Percentiles rank a stretch among this genome's conserved stretches.
These are phyloP conservation scores for Danielia reshetovae DNA, from an alignment of 805 yeast genomes.

Conservation along the genomic window DNA sequence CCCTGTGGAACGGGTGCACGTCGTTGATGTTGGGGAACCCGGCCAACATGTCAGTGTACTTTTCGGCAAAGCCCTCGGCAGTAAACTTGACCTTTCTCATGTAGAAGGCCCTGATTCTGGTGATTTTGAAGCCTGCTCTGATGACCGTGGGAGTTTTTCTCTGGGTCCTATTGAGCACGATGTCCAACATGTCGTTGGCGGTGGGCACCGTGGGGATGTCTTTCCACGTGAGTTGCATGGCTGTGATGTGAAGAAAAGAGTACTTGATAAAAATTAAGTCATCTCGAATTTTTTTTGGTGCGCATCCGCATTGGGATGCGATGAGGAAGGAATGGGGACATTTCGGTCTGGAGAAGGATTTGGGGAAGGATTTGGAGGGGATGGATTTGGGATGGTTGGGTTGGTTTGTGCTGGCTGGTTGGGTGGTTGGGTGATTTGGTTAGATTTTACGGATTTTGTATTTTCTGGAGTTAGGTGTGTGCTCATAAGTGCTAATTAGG, in stretches of 20 bases:
- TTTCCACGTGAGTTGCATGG: slow-evolving; percentile 97
- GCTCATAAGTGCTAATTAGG: too few relatives aligned
- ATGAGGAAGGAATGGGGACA: neutral
- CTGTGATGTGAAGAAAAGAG: slow-evolving; percentile 2
- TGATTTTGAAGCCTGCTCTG: slow-evolving; percentile 92
- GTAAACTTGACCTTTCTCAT: slow-evolving; percentile 98
- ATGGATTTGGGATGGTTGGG: too few relatives aligned
- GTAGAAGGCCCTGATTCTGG: slow-evolving; percentile 94
- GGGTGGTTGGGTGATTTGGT: too few relatives aligned
- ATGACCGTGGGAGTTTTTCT: slow-evolving; percentile 99
- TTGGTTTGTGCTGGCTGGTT: too few relatives aligned
- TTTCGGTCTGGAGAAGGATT: too few relatives aligned
- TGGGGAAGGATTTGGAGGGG: too few relatives aligned
- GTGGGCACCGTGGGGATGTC: slow-evolving; percentile 95
- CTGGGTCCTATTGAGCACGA: slow-evolving; percentile 95
- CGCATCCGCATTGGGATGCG: neutral
- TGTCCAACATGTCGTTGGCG: slow-evolving; percentile 90
- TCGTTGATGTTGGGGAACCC: slow-evolving; percentile 97
- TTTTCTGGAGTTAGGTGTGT: too few relatives aligned
- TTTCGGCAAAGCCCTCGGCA: slow-evolving; percentile 93
- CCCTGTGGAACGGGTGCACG: slow-evolving; percentile 97
- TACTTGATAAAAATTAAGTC: slow-evolving; percentile 5
- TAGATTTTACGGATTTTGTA: too few relatives aligned
- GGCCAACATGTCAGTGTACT: slow-evolving; percentile 75
- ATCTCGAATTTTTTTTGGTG: slow-evolving; percentile 12